Evolutionary conservation across 805 yeast genomes (phyloP).

Genomic region (Candida easanensis): DNA sequence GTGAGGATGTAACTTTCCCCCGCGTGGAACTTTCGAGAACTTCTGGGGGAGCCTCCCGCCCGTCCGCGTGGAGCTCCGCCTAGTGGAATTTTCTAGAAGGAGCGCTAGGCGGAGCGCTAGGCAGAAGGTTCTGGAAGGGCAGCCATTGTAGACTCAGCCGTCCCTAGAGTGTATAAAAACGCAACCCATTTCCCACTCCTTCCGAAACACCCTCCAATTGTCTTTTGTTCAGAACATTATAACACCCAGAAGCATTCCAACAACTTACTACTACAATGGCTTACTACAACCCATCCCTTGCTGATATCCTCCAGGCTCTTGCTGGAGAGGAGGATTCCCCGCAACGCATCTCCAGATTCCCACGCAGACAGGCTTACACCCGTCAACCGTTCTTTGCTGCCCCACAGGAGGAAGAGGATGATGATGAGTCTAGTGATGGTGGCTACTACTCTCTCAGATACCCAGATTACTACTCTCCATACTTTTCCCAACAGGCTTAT

Average conservation of each 20-base stretch:
- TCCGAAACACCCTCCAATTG: not conserved
- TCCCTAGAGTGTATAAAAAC: not conserved
- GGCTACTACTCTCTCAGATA: constrained; percentile 16
- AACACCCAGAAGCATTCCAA: not conserved
- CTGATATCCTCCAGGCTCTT: constrained; percentile 24
- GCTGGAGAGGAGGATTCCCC: constrained; percentile 8
- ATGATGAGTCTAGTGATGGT: constrained; percentile 21
- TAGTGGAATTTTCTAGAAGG: not conserved
- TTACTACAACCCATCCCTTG: constrained; percentile 21
- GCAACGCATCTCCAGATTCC: constrained; percentile 13
- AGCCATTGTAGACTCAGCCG: not conserved
- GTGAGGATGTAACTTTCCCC: not conserved
- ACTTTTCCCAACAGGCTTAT: constrained; percentile 6
- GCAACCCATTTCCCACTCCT: not conserved
- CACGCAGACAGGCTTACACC: constrained; percentile 6
- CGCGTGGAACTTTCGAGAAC: not conserved
- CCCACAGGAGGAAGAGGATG: constrained; percentile 17
- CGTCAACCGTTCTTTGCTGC: constrained; percentile 10
- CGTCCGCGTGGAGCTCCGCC: not conserved
- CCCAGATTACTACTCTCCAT: constrained; percentile 18
- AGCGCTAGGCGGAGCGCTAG: not conserved
- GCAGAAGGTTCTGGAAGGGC: constrained; percentile 1
- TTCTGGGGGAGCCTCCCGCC: too few species aligned
- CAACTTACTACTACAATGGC: constrained; percentile 7
- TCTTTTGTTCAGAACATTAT: not conserved